Percentiles rank a stretch among this genome's conserved stretches.
Conservation (phyloP, 2,329 filamentous ascomycete species). For the Herpotrichia juniperi region DNA sequence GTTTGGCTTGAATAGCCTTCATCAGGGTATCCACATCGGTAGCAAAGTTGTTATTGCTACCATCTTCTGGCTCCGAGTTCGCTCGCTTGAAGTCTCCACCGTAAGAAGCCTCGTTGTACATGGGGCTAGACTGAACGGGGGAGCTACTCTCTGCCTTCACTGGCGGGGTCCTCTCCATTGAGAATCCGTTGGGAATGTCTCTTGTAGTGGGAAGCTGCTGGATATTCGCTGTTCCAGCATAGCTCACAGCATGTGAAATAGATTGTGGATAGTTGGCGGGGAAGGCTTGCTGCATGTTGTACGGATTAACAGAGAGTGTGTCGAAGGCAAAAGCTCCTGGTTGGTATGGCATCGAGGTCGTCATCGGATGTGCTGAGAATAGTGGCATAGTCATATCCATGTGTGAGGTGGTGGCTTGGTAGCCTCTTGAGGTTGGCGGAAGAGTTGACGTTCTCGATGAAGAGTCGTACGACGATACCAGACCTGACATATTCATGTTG, state of each 20-base stretch:
- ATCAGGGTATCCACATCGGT: slow-evolving; percentile 88
- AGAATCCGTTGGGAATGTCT: slow-evolving; percentile 34
- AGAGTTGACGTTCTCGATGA: slow-evolving; percentile 29
- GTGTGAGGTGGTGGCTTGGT: slow-evolving; percentile 36
- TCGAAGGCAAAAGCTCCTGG: slow-evolving; percentile 45
- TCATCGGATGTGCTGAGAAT: slow-evolving; percentile 35
- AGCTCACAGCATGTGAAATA: slow-evolving; percentile 34
- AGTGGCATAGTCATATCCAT: slow-evolving; percentile 44
- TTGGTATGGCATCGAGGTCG: slow-evolving; percentile 43
- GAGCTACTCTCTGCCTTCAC: slow-evolving; percentile 53
- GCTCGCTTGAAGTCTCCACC: slow-evolving; percentile 51
- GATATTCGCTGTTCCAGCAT: slow-evolving; percentile 23
- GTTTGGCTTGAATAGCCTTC: slow-evolving; percentile 81
- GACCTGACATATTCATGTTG: slow-evolving; percentile 36
- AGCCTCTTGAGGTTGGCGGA: slow-evolving; percentile 33
- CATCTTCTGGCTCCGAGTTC: slow-evolving; percentile 48
- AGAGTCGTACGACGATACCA: slow-evolving; percentile 38
- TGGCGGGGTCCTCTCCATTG: slow-evolving; percentile 33
- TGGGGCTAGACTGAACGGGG: slow-evolving; percentile 48
- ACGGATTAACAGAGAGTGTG: slow-evolving; percentile 38
- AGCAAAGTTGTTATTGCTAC: slow-evolving; percentile 66
- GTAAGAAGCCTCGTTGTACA: slow-evolving; percentile 44
- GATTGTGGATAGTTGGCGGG: slow-evolving; percentile 31
- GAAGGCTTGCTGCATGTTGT: slow-evolving; percentile 44
- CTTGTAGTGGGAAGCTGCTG: slow-evolving; percentile 34